Evolutionary conservation across 108 stramenopile genomes (phyloP), one percentile per base, ranked within the genome.

Genomic region (Nitzschia palea): DNA sequence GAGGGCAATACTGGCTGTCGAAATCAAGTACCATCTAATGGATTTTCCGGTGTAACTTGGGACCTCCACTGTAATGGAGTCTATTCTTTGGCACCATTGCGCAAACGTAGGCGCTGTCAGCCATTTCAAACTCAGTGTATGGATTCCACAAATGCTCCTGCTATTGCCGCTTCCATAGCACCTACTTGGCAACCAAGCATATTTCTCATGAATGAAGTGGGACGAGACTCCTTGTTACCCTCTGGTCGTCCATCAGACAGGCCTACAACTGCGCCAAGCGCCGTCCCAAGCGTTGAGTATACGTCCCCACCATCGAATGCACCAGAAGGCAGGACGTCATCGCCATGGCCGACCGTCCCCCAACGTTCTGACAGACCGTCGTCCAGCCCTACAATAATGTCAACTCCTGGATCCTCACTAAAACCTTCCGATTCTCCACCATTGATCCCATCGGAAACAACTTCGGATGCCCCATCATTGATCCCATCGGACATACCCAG

Each of bases 1-100:
- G 58, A 45, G 5, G 42, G 28, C 18, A 74, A 74, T 50, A 59
- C 65, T 28, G 73, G 50, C 14, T 74, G 73, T 43, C 48, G 57
- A 4, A 74, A 74, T 32, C 14, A 34, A 4, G 42, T 50, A 26
- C 18, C 15, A 12, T 42, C 43, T 43, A n/a, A 37, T 15, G 37
- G 37, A 26, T 4, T n/a, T 3, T 36, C 1, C n/a, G 4, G 40
- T 18, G 4, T 48, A 20, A 20, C 4, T 20, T 4, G 18, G 18
- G 55, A 18, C 28, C 3, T 9, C 6, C 44, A 54, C 27, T 65
- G 63, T 34, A 52, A 72, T 17, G 71, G 63, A 22, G 69, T 70
- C 4, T 57, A 37, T 45, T 28, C 35, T 1, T 44, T 55, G 32
- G 55, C 54, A 9, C 28, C 43, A 23, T 14, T 37, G 18, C 67